Evolutionary conservation across 2,329 filamentous ascomycete species (phyloP).

Genomic region (Dactylellina cionopaga): DNA sequence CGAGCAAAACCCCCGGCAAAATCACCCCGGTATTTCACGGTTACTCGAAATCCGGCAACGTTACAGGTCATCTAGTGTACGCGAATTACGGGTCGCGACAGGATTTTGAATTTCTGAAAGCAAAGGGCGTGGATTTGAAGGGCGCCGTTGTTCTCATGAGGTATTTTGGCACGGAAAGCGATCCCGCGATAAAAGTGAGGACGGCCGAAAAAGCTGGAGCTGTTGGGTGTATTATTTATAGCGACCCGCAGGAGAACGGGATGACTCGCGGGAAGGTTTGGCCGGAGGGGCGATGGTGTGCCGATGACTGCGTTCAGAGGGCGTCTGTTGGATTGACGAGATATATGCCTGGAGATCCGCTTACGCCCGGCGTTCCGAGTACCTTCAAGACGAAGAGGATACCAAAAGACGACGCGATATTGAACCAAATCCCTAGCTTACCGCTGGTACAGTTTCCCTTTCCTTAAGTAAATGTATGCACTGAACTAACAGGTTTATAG

Average conservation of each 20-base stretch:
- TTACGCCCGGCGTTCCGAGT: constrained; percentile 87
- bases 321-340: constrained; percentile 82
- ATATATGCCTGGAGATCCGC: constrained; percentile 87
- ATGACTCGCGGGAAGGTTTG: constrained; percentile 77
- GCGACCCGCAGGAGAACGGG: constrained; percentile 85
- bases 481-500: constrained; percentile 35
- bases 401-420: constrained; percentile 73
- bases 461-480: not conserved
- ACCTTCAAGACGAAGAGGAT: constrained; percentile 73
- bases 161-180: constrained; percentile 77
- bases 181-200: constrained; percentile 84
- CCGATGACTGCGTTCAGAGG: constrained; percentile 82
- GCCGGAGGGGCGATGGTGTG: constrained; percentile 82
- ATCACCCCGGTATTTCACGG: constrained; percentile 84
- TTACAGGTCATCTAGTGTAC: constrained; percentile 86
- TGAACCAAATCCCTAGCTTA: constrained; percentile 86
- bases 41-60: constrained; percentile 85
- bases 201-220: constrained; percentile 88
- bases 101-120: constrained; percentile 79
- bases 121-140: constrained; percentile 76
- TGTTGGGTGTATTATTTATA: constrained; percentile 89
- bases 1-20: constrained; percentile 58
- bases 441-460: constrained; percentile 69
- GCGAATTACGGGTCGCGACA: constrained; percentile 88
- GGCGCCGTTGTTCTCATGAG: constrained; percentile 86